These are phyloP conservation scores for Circinella umbellata DNA, from an alignment of 371 early-diverging fungal genomes.

Conservation along the genomic window DNA sequence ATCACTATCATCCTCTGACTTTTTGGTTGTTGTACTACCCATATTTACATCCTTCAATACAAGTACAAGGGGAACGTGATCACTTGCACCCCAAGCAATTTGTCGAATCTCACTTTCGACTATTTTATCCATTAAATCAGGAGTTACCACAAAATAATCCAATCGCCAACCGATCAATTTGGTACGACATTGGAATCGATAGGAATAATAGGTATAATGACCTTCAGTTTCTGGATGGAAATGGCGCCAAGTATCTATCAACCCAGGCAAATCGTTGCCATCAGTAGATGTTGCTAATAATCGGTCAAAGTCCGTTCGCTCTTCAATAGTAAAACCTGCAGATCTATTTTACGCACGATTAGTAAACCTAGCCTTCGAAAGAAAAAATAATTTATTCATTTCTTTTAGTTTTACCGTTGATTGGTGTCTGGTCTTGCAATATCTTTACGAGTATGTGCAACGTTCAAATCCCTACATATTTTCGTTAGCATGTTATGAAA, in stretches of 20 bases:
- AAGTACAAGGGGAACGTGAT: slow-evolving; percentile 61
- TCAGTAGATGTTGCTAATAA: slow-evolving; percentile 54
- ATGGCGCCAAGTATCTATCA: slow-evolving; percentile 84
- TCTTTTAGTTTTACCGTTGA: slow-evolving; percentile 36
- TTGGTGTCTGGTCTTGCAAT: slow-evolving; percentile 85
- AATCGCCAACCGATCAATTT: slow-evolving; percentile 89
- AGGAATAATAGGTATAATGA: slow-evolving; percentile 85
- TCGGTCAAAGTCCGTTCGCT: slow-evolving; percentile 75
- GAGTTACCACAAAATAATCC: slow-evolving; percentile 85
- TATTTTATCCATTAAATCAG: slow-evolving; percentile 64
- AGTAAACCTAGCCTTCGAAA: neutral
- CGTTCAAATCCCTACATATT: slow-evolving; percentile 76
- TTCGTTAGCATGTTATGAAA: too few relatives aligned
- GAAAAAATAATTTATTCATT: neutral
- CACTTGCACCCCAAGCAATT: slow-evolving; percentile 89
- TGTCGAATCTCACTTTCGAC: slow-evolving; percentile 73
- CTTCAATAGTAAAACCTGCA: slow-evolving; percentile 88
- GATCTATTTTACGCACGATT: slow-evolving; percentile 42
- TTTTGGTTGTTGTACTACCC: neutral
- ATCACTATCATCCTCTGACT: neutral
- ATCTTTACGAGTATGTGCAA: slow-evolving; percentile 84
- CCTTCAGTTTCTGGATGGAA: slow-evolving; percentile 69
- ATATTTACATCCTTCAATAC: slow-evolving; percentile 21
- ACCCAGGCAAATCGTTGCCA: slow-evolving; percentile 38
- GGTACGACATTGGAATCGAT: slow-evolving; percentile 72